phyloP scores from a whole-genome alignment of 306 rosid species.

The Styphnolobium japonicum region DNA sequence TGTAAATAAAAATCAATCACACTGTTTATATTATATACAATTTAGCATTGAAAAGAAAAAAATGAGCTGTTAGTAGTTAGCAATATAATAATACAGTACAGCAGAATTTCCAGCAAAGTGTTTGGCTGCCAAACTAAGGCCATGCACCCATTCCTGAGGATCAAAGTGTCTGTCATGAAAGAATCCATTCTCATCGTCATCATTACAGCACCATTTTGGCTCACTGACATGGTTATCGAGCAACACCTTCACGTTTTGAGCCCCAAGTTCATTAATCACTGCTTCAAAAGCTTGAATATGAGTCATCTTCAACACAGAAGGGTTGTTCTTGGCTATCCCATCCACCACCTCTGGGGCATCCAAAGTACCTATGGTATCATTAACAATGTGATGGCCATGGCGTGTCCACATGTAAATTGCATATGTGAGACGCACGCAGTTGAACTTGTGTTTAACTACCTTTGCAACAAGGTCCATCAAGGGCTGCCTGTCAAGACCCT shows the following conservation, averaged over 20 bases:
- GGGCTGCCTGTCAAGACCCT: slow-evolving; percentile 31
- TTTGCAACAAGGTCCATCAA: slow-evolving; percentile 6
- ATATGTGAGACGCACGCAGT: slow-evolving; percentile 35
- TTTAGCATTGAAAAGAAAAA: not conserved
- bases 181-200: slow-evolving; percentile 58
- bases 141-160: slow-evolving; percentile 52
- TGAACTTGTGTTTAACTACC: not conserved
- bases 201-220: slow-evolving; percentile 55
- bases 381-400: not conserved
- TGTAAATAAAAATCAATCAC: not conserved
- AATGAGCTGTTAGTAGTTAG: not conserved
- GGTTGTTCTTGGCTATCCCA: slow-evolving; percentile 18
- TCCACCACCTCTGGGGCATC: not conserved
- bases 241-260: slow-evolving; percentile 21
- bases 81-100: slow-evolving; percentile 17
- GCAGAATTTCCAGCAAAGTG: slow-evolving; percentile 23
- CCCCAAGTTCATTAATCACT: slow-evolving; percentile 21
- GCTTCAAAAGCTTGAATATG: slow-evolving; percentile 10
- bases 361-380: not conserved
- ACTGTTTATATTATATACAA: not conserved
- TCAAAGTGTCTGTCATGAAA: slow-evolving; percentile 47
- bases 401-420: slow-evolving; percentile 41
- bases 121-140: slow-evolving; percentile 40
- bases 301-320: not conserved
- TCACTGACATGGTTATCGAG: slow-evolving; percentile 59